Conservation (phyloP, 768 basidiomycete species). For the Boletus tomentosulus region DNA sequence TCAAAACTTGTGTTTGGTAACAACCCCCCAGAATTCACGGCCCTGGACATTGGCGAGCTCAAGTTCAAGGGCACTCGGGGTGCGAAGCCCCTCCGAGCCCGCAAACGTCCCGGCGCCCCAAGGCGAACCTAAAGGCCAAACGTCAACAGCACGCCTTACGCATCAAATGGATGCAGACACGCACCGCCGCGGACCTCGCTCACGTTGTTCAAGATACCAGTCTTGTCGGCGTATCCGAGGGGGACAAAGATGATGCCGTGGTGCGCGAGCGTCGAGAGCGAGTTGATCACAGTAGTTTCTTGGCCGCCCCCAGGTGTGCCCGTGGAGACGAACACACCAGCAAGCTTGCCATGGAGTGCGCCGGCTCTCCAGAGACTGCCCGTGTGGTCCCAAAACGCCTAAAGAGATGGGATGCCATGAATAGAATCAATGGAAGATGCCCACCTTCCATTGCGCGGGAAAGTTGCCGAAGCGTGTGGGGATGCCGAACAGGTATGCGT, state of each 20-base stretch:
- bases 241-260: constrained; percentile 74
- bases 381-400: constrained; percentile 76
- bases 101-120: constrained; percentile 74
- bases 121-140: constrained; percentile 49
- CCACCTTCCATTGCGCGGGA: constrained; percentile 75
- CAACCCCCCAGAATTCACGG: constrained; percentile 43
- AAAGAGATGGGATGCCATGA: not conserved
- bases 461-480: constrained; percentile 81
- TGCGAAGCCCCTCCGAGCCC: constrained; percentile 41
- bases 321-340: constrained; percentile 68
- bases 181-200: constrained; percentile 55
- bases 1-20: constrained; percentile 37
- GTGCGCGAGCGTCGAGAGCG: constrained; percentile 60
- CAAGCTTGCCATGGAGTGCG: constrained; percentile 69
- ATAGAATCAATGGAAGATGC: constrained; percentile 3
- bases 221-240: constrained; percentile 57
- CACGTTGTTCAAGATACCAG: constrained; percentile 39
- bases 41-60: constrained; percentile 53
- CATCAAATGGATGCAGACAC: constrained; percentile 12
- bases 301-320: constrained; percentile 81
- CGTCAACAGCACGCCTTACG: not conserved
- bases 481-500: constrained; percentile 74
- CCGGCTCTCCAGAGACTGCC: constrained; percentile 62
- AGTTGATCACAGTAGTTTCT: constrained; percentile 50
- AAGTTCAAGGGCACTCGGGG: constrained; percentile 47